phyloP scores from a whole-genome alignment of 441 rosid genomes.

The Brassica balearica region DNA sequence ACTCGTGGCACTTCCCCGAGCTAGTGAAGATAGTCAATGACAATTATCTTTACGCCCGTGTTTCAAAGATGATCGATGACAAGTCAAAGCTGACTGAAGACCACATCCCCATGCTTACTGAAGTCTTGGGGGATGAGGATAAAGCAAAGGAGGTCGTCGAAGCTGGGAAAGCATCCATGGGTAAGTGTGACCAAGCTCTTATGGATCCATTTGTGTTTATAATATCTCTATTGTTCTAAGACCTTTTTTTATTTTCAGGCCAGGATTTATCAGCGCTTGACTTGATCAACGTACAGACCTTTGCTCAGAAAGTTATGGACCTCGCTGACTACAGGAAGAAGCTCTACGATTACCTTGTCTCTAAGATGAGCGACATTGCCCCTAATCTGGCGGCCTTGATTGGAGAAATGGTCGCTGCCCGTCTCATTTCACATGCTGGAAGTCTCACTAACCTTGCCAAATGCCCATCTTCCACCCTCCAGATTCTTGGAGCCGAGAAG shows the following conservation, averaged over 20 bases:
- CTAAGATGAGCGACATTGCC: conserved; percentile 94
- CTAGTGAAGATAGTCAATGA: conserved; percentile 91
- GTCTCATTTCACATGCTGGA: conserved; percentile 97
- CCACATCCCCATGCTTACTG: conserved; percentile 70
- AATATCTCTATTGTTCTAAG: neutral
- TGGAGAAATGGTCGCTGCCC: conserved; percentile 96
- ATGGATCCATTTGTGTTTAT: neutral
- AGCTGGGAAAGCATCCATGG: conserved; percentile 99
- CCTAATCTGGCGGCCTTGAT: conserved; percentile 95
- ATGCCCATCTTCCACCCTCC: conserved; percentile 98
- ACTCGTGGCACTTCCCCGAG: conserved; percentile 98
- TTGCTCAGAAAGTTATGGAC: conserved; percentile 90
- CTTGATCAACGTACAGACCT: conserved; percentile 80
- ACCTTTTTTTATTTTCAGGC: conserved; percentile 50
- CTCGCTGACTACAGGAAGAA: conserved; percentile 91
- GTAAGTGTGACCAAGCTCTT: conserved; percentile 41
- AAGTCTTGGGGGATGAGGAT: conserved; percentile 90
- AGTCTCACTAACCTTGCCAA: conserved; percentile 99
- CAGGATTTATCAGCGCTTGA: conserved; percentile 91
- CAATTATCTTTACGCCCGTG: conserved; percentile 89
- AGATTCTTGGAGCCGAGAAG: conserved; percentile 97
- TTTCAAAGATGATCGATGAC: conserved; percentile 85
- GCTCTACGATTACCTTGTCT: conserved; percentile 84
- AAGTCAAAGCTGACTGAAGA: conserved; percentile 86
- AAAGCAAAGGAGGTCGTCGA: conserved; percentile 91